Evolutionary conservation across 306 rosid species (phyloP).

Genomic region (Ziziphus jujuba): DNA sequence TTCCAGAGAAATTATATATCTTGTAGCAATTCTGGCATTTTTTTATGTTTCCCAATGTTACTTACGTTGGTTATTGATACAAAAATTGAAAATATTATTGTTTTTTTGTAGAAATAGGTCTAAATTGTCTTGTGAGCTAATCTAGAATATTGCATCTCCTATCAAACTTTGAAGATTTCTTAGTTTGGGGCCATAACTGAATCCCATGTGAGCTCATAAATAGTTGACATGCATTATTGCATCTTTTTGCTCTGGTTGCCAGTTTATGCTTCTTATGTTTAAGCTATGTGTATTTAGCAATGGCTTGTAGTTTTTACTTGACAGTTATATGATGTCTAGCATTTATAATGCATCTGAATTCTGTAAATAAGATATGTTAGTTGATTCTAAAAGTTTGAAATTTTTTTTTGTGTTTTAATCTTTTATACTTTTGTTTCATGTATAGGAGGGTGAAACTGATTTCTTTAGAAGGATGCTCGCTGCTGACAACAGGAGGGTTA

Average conservation of each 20-base stretch:
- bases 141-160: not conserved
- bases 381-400: not conserved
- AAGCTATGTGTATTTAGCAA: not conserved
- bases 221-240: not conserved
- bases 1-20: not conserved
- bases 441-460: conserved; percentile 44
- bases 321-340: too few relatives aligned
- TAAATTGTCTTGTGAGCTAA: not conserved
- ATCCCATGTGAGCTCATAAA: not conserved
- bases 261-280: not conserved
- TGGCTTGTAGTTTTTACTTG: too few relatives aligned
- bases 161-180: conserved; percentile 2
- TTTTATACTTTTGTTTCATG: not conserved
- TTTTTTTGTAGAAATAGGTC: not conserved
- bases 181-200: not conserved
- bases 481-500: conserved; percentile 43
- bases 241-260: not conserved
- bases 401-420: not conserved
- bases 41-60: not conserved
- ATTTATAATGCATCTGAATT: not conserved
- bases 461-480: conserved; percentile 45
- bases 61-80: not conserved
- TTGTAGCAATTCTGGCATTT: not conserved
- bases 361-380: not conserved
- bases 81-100: not conserved